Base-by-base conservation (phyloP, 306 rosid species). In the Begonia loranthoides region DNA sequence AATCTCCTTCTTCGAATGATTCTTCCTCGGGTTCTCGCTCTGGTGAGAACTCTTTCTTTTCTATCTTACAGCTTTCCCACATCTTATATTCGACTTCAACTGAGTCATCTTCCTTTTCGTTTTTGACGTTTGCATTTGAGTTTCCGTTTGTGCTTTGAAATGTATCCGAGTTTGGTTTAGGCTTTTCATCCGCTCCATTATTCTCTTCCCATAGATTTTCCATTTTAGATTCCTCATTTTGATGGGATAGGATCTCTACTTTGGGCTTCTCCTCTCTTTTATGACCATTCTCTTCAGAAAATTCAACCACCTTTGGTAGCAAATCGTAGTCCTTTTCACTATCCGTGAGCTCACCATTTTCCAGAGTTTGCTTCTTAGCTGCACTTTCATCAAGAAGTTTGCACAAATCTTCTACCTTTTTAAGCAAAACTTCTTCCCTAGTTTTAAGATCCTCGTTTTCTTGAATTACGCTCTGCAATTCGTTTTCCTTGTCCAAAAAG, bases 61-160 rank as follows among this genome's bases (percentile, higher is more conserved):
- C 97, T 40, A 90, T 90, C 73, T 73, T 83, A 80, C 87, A 75
- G 76, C 94, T 83, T 70, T 87, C 96, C 96, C 96, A 83, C 96
- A 87, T 87, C 66, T 80, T 76, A 41, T 55, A 78, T 65, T 76
- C 94, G 12, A 62, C 90, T 67, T 83, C 72, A 9, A 62, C 79
- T 0, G 76, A 59, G 34, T 73, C 84, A 13, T 78, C 83, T 36
- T 72, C 73, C 63, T 82, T 78, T 56, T 44, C 75, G 51, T 73
- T 76, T 52, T 33, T 58, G 39, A 6, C 78, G 14, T 70, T 83
- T 64, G 74, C 85, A 53, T 71, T 73, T 9, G 67, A 38, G 49
- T 75, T 74, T 41, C 85, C 85, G 50, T 76, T 76, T 64, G 64
- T 54, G 55, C 60, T 57, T 57, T 66, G 79, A 2, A 57, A 15